Evolutionary conservation across 1,139 yeast genomes (phyloP).

Genomic region (Suhomyces ambrosiae): DNA sequence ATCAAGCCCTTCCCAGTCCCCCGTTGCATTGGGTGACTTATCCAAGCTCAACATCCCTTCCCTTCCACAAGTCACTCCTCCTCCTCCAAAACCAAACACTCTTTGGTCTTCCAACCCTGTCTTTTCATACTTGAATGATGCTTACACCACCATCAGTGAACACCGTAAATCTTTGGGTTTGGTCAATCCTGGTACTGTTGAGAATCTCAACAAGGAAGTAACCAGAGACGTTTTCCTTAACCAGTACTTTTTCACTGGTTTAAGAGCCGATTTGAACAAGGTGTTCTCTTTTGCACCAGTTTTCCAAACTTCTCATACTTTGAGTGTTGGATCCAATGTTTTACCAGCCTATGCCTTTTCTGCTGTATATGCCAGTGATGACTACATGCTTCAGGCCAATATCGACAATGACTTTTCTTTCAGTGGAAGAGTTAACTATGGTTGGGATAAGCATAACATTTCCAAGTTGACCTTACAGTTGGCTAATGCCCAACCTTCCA

Average conservation of each 20-base stretch:
- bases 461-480: slow-evolving; percentile 88
- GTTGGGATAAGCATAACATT: slow-evolving; percentile 80
- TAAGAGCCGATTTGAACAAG: slow-evolving; percentile 95
- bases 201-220: slow-evolving; percentile 91
- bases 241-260: slow-evolving; percentile 92
- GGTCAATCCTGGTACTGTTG: slow-evolving; percentile 92
- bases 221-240: slow-evolving; percentile 87
- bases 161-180: slow-evolving; percentile 84
- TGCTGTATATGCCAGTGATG: slow-evolving; percentile 87
- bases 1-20: slow-evolving; percentile 25
- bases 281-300: slow-evolving; percentile 90
- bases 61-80: slow-evolving; percentile 57
- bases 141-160: slow-evolving; percentile 68
- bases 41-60: slow-evolving; percentile 57
- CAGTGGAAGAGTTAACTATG: slow-evolving; percentile 88
- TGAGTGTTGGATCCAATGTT: slow-evolving; percentile 82
- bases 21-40: slow-evolving; percentile 52
- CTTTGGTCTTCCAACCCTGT: slow-evolving; percentile 89
- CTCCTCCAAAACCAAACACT: slow-evolving; percentile 51
- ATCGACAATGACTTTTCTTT: slow-evolving; percentile 83
- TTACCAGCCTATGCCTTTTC: slow-evolving; percentile 92
- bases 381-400: slow-evolving; percentile 86
- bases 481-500: slow-evolving; percentile 86
- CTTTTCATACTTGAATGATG: slow-evolving; percentile 76
- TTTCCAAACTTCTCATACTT: slow-evolving; percentile 95